These are phyloP conservation scores for Harringtonia aguacate DNA, from an alignment of 2,329 filamentous ascomycete genomes.

Conservation along the genomic window DNA sequence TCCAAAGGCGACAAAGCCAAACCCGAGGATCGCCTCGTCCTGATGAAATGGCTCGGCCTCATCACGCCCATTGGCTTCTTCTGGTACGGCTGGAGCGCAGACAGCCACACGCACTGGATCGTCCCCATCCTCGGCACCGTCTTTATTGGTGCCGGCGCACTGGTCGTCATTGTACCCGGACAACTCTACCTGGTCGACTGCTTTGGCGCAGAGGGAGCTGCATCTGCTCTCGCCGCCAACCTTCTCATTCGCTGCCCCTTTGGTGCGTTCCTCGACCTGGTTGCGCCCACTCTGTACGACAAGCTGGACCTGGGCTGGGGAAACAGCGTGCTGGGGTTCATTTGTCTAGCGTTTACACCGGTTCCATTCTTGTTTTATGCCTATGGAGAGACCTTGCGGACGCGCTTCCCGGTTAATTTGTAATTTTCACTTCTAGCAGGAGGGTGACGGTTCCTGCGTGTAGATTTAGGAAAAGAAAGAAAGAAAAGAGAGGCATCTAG, in stretches of 20 bases:
- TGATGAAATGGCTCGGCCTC: constrained; percentile 37
- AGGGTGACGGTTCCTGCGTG: no score
- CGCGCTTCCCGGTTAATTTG: not conserved
- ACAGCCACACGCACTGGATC: constrained; percentile 38
- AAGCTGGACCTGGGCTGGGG: constrained; percentile 46
- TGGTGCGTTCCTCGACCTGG: constrained; percentile 44
- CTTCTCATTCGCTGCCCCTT: constrained; percentile 39
- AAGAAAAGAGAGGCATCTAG: no score
- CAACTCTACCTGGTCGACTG: constrained; percentile 44
- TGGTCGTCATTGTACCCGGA: constrained; percentile 7
- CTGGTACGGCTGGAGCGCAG: constrained; percentile 39
- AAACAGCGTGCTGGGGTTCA: constrained; percentile 43
- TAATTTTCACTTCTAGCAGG: no score
- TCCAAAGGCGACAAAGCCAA: constrained; percentile 42
- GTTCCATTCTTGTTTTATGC: not conserved
- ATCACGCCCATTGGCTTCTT: constrained; percentile 32
- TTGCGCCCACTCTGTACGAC: constrained; percentile 38
- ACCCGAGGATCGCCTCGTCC: constrained; percentile 47
- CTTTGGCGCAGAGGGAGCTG: constrained; percentile 37
- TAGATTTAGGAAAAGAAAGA: no score
- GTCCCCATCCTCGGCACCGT: constrained; percentile 38
- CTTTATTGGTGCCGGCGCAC: constrained; percentile 24
- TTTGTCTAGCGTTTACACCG: constrained; percentile 15
- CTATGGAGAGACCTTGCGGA: constrained; percentile 1
- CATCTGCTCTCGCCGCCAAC: constrained; percentile 46